Evolutionary conservation across 2,329 filamentous ascomycete species (phyloP), one percentile per base, ranked within the genome.

Genomic region (Byssoonygena ceratinophila): DNA sequence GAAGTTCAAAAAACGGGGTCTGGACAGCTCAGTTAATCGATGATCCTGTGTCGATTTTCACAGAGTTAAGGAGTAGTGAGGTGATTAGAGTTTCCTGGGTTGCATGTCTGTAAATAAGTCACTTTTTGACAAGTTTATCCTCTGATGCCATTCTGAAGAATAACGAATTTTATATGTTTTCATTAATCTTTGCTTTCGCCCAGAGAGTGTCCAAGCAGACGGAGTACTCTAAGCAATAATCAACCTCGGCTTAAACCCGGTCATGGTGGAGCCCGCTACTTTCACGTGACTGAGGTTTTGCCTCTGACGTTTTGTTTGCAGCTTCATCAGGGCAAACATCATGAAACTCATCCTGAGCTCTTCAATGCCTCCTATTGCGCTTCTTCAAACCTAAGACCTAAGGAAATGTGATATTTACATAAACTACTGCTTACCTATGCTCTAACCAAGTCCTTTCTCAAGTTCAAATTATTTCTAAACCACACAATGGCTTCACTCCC

Each of bases 401-500:
- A 31, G 7, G 6, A 23, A 43, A 34, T 14, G 29, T 46, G 27
- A 46, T 11, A 46, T 23, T 20, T 40, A 23, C 18, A 37, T 9
- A 37, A 18, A 16, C n/a, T 5, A 4, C 4, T 37, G 14, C 4
- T 16, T 37, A 2, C 9, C 34, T 18, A 18, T 37, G 34, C n/a
- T 16, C n/a, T 18, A 14, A 9, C n/a, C n/a, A n/a, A n/a, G n/a
- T n/a, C n/a, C n/a, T n/a, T n/a, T n/a, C n/a, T n/a, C n/a, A n/a
- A n/a, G n/a, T n/a, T n/a, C n/a, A n/a, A n/a, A n/a, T n/a, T n/a
- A n/a, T n/a, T n/a, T n/a, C n/a, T n/a, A 11, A 29, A 16, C 18
- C 18, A 16, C 46, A 14, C 14, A 29, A 70, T 70, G 68, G 63
- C 65, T 8, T 69, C 68, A 25, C 55, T 67, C 40, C 54, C 57